These are phyloP conservation scores for Penicillium sp. DNA, from an alignment of 2,329 filamentous ascomycete genomes.

Conservation along the genomic window DNA sequence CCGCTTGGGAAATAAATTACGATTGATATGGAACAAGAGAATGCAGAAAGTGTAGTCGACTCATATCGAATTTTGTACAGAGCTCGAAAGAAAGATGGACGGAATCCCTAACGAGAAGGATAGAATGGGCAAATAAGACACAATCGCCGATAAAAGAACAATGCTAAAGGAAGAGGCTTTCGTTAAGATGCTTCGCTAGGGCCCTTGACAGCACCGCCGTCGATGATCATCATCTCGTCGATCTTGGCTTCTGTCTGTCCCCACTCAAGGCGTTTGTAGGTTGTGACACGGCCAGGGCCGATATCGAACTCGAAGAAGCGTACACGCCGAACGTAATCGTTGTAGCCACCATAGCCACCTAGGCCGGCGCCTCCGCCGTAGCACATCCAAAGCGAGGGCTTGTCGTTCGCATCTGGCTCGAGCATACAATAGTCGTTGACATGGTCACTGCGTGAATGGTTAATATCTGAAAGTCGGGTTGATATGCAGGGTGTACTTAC, in stretches of 20 bases:
- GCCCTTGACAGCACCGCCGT: slow-evolving; percentile 51
- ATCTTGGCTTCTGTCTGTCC: slow-evolving; percentile 50
- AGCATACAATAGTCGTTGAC: slow-evolving; percentile 95
- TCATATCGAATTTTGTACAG: too few species aligned
- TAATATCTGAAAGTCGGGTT: slow-evolving; percentile 14
- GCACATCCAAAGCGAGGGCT: slow-evolving; percentile 89
- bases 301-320: slow-evolving; percentile 91
- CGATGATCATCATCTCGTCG: slow-evolving; percentile 58
- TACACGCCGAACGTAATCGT: slow-evolving; percentile 74
- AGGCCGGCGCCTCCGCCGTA: slow-evolving; percentile 90
- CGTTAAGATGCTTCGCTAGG: slow-evolving; percentile 14
- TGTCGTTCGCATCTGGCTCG: slow-evolving; percentile 49
- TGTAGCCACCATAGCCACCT: slow-evolving; percentile 90
- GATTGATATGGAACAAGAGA: too few species aligned
- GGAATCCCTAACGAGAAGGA: too few species aligned
- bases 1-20: too few species aligned
- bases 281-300: slow-evolving; percentile 79
- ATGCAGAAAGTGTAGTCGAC: too few species aligned
- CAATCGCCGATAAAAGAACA: background rate
- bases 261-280: slow-evolving; percentile 83
- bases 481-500: slow-evolving; percentile 49
- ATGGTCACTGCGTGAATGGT: slow-evolving; percentile 62
- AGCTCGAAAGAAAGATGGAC: too few species aligned
- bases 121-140: slow-evolving; percentile 10
- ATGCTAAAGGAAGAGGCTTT: background rate